A percentile compares a stretch with the other conserved stretches of the same genome.
Evolutionary conservation across 2,329 filamentous ascomycete species (phyloP).

Genomic region (Claviceps quebecensis): DNA sequence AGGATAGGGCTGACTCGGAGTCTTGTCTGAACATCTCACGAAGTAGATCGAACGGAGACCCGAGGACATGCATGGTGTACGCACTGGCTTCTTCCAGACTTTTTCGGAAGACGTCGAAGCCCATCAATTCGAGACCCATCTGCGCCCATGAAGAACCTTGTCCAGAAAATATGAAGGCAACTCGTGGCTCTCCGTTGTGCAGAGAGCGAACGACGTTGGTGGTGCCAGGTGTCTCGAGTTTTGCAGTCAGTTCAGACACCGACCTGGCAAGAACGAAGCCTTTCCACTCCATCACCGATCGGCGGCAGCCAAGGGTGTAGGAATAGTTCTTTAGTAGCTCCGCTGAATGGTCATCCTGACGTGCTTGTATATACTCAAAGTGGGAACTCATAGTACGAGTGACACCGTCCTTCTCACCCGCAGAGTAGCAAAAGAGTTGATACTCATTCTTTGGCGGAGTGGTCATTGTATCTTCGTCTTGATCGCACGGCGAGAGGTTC

Average conservation of each 20-base stretch:
- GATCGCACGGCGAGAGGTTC: neutral
- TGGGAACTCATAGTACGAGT: conserved; percentile 22
- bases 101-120: conserved; percentile 26
- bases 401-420: conserved; percentile 28
- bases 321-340: conserved; percentile 25
- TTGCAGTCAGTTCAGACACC: conserved; percentile 17
- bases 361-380: conserved; percentile 15
- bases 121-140: conserved; percentile 28
- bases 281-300: conserved; percentile 31
- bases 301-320: conserved; percentile 31
- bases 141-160: conserved; percentile 29
- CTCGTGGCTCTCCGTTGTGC: conserved; percentile 13
- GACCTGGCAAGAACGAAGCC: conserved; percentile 23
- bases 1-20: conserved; percentile 15
- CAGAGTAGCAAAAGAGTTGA: conserved; percentile 29
- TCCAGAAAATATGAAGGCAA: conserved; percentile 30
- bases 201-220: conserved; percentile 12
- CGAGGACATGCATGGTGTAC: conserved; percentile 17
- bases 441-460: conserved; percentile 6
- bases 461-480: neutral
- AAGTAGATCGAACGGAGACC: conserved; percentile 20
- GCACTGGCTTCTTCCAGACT: conserved; percentile 21
- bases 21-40: conserved; percentile 21
- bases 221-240: conserved; percentile 13
- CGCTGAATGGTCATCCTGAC: conserved; percentile 1